A percentile compares a stretch with the other conserved stretches of the same genome.
These are phyloP conservation scores for Spergularia azorica DNA, from an alignment of 179 eudicot genomes.

Conservation along the genomic window DNA sequence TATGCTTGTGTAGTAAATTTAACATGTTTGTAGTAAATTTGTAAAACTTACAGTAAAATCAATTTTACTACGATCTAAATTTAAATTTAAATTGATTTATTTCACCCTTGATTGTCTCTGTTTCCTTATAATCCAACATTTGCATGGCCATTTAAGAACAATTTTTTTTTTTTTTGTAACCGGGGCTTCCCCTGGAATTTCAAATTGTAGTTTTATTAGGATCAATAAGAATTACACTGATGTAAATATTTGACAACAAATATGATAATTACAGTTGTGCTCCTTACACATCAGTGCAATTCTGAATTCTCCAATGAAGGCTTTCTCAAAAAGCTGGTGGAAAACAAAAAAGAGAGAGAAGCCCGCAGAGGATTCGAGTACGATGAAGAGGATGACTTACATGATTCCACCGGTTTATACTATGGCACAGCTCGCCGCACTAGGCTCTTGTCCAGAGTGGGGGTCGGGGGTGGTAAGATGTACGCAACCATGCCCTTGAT, in stretches of 20 bases:
- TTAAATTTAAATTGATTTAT: no score
- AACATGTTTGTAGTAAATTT: no score
- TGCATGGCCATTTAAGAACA: no score
- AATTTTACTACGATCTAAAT: no score
- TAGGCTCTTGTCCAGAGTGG: constrained; percentile 6
- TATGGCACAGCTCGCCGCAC: constrained; percentile 24
- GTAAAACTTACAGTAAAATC: no score
- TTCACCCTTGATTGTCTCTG: no score
- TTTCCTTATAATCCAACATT: no score
- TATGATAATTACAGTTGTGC: constrained; percentile 15
- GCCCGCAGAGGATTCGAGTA: constrained; percentile 6
- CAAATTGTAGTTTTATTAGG: no score
- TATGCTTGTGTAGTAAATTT: no score
- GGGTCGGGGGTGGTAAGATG: constrained; percentile 6
- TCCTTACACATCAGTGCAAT: background rate
- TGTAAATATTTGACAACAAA: background rate
- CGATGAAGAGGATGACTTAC: background rate
- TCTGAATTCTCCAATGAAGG: constrained; percentile 5
- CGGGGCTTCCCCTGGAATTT: no score
- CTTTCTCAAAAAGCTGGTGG: background rate
- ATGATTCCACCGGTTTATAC: constrained; percentile 15
- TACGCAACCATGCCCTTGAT: background rate
- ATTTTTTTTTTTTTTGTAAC: no score
- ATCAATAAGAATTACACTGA: background rate
- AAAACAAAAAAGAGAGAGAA: background rate